Evolutionary conservation across 2,329 filamentous ascomycete species (phyloP).

Genomic region (Phyllosticta citribraziliensis): DNA sequence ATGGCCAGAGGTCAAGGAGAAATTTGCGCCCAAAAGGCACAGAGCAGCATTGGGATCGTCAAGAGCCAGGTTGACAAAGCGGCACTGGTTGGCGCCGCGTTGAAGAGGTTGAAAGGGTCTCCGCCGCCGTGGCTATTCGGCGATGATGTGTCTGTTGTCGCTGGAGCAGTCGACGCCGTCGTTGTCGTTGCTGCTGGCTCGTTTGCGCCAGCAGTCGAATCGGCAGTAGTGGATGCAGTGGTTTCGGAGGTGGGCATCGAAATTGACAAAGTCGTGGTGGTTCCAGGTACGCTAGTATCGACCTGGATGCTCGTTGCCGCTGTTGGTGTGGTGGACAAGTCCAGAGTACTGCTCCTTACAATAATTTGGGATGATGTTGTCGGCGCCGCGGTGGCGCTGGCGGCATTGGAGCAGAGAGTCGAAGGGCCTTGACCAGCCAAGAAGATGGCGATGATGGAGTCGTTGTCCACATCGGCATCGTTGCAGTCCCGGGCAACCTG

Average conservation of each 20-base stretch:
- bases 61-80: neutral
- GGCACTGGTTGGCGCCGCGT: neutral
- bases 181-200: neutral
- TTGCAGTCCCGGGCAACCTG: constrained; percentile 26
- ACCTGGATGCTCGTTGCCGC: constrained; percentile 11
- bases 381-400: constrained; percentile 12
- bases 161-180: constrained; percentile 13
- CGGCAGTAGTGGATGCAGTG: constrained; percentile 1
- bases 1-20: neutral
- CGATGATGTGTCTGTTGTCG: neutral
- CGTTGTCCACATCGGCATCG: constrained; percentile 25
- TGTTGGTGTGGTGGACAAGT: constrained; percentile 12
- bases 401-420: constrained; percentile 29
- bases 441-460: constrained; percentile 34
- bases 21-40: neutral
- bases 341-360: constrained; percentile 7
- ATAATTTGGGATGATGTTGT: constrained; percentile 6
- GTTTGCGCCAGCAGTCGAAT: neutral
- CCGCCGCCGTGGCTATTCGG: constrained; percentile 29
- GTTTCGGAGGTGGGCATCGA: constrained; percentile 3
- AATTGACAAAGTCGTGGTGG: constrained; percentile 9
- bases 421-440: constrained; percentile 29
- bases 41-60: neutral
- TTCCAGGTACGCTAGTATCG: constrained; percentile 13
- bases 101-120: constrained; percentile 35